Percentiles rank a stretch among this genome's conserved stretches.
phyloP scores from a whole-genome alignment of 2,329 filamentous ascomycete genomes.

The Ophiostoma pallidulum region DNA sequence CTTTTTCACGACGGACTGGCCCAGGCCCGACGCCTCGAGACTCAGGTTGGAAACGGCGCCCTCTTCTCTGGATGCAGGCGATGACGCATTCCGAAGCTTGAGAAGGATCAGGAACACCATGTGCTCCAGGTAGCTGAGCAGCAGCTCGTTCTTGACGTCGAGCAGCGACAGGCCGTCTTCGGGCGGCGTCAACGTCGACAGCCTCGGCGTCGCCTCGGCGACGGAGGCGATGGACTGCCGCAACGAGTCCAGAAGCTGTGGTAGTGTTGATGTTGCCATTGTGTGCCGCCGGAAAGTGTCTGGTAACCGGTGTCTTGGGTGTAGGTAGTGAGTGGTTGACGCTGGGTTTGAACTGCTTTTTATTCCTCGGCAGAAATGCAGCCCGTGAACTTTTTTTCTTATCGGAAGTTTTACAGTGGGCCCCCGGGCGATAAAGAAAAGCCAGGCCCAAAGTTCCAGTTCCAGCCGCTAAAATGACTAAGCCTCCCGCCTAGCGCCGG shows the following conservation, averaged over 20 bases:
- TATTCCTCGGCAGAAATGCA: no score
- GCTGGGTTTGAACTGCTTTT: no score
- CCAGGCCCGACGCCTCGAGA: conserved; percentile 33
- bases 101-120: conserved; percentile 79
- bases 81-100: conserved; percentile 55
- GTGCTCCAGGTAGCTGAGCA: conserved; percentile 92
- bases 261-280: conserved; percentile 24
- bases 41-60: conserved; percentile 20
- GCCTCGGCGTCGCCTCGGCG: conserved; percentile 55
- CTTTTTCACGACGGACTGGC: conserved; percentile 68
- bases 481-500: no score
- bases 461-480: not conserved
- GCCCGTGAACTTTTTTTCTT: conserved; percentile 15
- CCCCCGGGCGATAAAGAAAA: not conserved
- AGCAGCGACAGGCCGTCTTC: conserved; percentile 86
- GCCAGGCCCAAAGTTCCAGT: not conserved
- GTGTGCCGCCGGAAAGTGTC: no score
- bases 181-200: conserved; percentile 58
- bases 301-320: no score
- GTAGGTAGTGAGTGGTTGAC: no score
- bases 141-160: conserved; percentile 93
- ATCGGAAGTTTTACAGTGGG: conserved; percentile 10
- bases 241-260: conserved; percentile 45
- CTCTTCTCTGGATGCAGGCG: conserved; percentile 6
- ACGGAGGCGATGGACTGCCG: conserved; percentile 52